Conservation (phyloP, 2,329 filamentous ascomycete genomes). For the Cercospora sp. region DNA sequence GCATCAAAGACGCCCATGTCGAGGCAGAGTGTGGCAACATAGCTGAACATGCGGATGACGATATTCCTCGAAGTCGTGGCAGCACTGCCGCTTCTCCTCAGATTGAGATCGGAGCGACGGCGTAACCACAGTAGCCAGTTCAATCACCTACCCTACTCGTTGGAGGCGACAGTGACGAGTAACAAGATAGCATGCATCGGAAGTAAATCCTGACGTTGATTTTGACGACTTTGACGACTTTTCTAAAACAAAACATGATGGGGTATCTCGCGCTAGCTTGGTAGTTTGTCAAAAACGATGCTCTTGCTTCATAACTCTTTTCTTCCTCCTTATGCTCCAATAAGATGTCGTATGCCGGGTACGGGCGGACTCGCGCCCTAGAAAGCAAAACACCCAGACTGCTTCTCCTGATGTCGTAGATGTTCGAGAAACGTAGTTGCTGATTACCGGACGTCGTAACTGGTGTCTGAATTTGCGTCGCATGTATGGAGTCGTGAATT, state of each 20-base stretch:
- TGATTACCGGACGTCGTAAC: neutral
- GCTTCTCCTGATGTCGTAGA: neutral
- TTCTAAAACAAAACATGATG: constrained; percentile 4
- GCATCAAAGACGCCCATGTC: neutral
- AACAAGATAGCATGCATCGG: neutral
- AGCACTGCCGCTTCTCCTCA: neutral
- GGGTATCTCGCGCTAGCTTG: constrained; percentile 1
- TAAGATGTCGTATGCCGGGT: neutral
- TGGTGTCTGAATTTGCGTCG: neutral
- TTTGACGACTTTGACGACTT: neutral
- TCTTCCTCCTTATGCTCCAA: neutral
- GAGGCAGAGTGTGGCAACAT: neutral
- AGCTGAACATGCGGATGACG: neutral
- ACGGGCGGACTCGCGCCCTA: neutral
- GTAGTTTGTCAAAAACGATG: neutral
- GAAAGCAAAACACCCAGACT: neutral
- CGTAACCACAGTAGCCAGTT: neutral
- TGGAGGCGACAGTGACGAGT: neutral
- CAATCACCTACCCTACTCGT: neutral
- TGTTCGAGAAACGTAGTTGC: neutral
- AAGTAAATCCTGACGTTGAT: neutral
- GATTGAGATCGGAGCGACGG: neutral
- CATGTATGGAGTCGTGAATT: neutral
- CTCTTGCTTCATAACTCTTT: neutral
- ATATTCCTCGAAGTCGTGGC: neutral